Conservation (phyloP, 345 rosid genomes). For the Eucalyptus curtisii region DNA sequence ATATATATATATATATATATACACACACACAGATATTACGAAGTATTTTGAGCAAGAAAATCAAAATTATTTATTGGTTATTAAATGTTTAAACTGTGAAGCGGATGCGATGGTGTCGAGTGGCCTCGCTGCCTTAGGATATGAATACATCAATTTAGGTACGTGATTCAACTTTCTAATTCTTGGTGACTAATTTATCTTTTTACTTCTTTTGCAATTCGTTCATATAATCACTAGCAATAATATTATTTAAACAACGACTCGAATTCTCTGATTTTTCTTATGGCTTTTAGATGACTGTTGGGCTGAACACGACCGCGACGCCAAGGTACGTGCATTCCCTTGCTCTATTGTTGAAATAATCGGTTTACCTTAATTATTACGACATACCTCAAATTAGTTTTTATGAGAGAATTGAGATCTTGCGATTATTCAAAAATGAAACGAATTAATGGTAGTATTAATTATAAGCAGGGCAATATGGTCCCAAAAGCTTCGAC, state of each 20-base stretch:
- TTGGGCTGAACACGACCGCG: constrained; percentile 35
- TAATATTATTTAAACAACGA: neutral
- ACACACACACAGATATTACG: too few species aligned
- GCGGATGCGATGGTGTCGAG: constrained; percentile 43
- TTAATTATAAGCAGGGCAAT: constrained; percentile 12
- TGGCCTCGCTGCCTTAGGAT: constrained; percentile 29
- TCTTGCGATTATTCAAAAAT: neutral
- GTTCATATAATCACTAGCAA: neutral
- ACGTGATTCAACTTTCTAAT: neutral
- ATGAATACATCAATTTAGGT: constrained; percentile 36
- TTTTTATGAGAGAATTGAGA: neutral
- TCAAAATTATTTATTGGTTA: neutral
- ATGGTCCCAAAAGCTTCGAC: constrained; percentile 21
- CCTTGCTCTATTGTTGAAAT: neutral
- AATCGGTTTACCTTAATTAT: neutral
- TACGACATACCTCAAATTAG: neutral
- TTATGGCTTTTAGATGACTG: constrained; percentile 23
- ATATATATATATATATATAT: too few species aligned
- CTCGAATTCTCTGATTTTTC: neutral
- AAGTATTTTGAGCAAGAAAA: neutral
- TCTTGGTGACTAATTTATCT: neutral
- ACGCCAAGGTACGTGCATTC: constrained; percentile 5
- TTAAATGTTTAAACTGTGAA: neutral
- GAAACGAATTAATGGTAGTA: neutral
- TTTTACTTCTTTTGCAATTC: neutral